Evolutionary conservation across 2,329 filamentous ascomycete genomes (phyloP).

Genomic region (Claviceps citrina): DNA sequence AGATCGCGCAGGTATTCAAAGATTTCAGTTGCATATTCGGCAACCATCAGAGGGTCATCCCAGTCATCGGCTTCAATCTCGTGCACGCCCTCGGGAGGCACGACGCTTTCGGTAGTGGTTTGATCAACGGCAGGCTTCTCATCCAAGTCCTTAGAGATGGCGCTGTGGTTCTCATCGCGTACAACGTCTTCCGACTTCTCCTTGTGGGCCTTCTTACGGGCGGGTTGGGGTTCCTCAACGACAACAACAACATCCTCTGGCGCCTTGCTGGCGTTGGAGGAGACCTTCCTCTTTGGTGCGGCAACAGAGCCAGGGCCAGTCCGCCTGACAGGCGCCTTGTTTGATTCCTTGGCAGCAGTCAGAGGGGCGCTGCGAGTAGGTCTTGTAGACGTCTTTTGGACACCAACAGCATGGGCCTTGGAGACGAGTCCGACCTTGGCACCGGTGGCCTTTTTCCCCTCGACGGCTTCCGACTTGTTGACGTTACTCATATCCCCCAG

Average conservation of each 20-base stretch:
- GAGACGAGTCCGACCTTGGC: conserved; percentile 57
- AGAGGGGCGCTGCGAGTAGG: conserved; percentile 46
- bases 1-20: conserved; percentile 89
- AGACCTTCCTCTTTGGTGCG: conserved; percentile 53
- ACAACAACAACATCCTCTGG: conserved; percentile 32
- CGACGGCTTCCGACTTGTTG: conserved; percentile 55
- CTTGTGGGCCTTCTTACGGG: conserved; percentile 47
- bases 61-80: conserved; percentile 65
- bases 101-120: not conserved
- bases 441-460: conserved; percentile 57
- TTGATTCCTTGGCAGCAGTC: conserved; percentile 43
- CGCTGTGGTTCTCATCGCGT: conserved; percentile 34
- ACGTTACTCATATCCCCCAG: conserved; percentile 95
- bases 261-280: conserved; percentile 36
- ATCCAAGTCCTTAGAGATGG: conserved; percentile 11
- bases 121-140: conserved; percentile 13
- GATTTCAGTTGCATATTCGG: conserved; percentile 92
- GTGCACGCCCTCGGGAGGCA: not conserved
- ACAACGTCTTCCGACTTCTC: conserved; percentile 9
- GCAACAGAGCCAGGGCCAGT: conserved; percentile 53
- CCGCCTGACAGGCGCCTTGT: conserved; percentile 57
- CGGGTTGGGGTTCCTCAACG: conserved; percentile 51
- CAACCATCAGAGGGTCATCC: conserved; percentile 93
- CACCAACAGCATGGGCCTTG: conserved; percentile 69
- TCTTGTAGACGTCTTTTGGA: conserved; percentile 54